A percentile compares a stretch with the other conserved stretches of the same genome.
These are phyloP conservation scores for Aureobasidium sp. DNA, from an alignment of 2,329 filamentous ascomycete genomes.

Conservation along the genomic window DNA sequence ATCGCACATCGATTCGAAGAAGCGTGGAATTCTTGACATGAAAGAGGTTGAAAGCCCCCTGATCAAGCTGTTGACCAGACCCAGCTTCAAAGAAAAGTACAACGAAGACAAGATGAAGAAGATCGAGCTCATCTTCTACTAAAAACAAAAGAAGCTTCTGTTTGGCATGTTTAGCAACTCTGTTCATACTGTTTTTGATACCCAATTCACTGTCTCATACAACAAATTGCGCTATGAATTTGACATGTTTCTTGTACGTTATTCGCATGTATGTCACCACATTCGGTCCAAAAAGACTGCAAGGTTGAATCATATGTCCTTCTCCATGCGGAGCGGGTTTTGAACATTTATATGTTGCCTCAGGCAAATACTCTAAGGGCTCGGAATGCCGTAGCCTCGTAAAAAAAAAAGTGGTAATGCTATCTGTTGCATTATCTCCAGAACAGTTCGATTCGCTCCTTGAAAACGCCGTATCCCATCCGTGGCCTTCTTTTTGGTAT, in stretches of 20 bases:
- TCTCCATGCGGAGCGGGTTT: background rate
- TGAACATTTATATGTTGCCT: background rate
- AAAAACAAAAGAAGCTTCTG: constrained; percentile 15
- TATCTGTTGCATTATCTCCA: background rate
- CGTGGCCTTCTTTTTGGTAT: constrained; percentile 1
- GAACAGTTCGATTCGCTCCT: background rate
- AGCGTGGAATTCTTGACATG: constrained; percentile 90
- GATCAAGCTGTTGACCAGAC: constrained; percentile 60
- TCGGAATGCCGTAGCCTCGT: background rate
- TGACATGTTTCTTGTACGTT: background rate
- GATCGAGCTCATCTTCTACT: constrained; percentile 57
- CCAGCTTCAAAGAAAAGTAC: constrained; percentile 65
- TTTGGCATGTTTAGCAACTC: background rate
- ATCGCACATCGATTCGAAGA: constrained; percentile 91
- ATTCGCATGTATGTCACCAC: background rate
- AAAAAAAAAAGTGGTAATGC: background rate
- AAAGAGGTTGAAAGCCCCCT: constrained; percentile 81
- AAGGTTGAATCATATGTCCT: background rate
- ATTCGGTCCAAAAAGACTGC: background rate
- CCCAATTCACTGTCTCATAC: background rate
- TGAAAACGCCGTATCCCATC: background rate
- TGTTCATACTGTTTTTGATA: background rate
- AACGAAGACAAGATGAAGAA: constrained; percentile 41
- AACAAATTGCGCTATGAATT: background rate
- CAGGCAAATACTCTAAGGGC: background rate